Base-by-base conservation (phyloP, 2,329 filamentous ascomycete genomes). In the Conoideocrella luteorostrata region DNA sequence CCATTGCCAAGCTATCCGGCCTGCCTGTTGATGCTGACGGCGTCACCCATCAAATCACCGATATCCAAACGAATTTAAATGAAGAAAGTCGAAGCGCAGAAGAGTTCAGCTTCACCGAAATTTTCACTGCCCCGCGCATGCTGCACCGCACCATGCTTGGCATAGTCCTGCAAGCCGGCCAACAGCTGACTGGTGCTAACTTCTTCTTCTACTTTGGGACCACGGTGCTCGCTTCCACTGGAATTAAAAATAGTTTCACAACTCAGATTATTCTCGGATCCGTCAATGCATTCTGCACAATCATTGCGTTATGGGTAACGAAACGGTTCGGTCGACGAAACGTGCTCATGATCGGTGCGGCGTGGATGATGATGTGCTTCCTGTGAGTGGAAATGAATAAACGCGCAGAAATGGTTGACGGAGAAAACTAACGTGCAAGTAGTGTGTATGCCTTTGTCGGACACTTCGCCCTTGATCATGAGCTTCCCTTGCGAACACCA, bases 111-210 rank as follows among this genome's bases (percentile, higher is more conserved):
- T 71, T 69, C 64, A 58, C 69, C 47, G 82, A 84, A 53, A 79
- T 84, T 57, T 84, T 86, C 55, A 84, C 80, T 15, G 82, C 74
- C 3, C 80, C 80, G 10, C 71, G 77, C 20, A 86, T 86, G 77
- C 52, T 76, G 5, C 80, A 85, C 59, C 74, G 82, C 21, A 82
- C 78, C 0, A 37, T 78, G 0, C 69, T 86, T 0, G 82, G 82
- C 30, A 74, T 85, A 28, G 57, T 68, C 4, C 71, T 86, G 2
- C 79, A 84, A 60, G 74, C 78, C 33, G 74, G 81, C 5, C 81
- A 86, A 60, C 82, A 86, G 56, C 67, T 86, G 2, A 84, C 80
- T 1, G 82, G 82, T 24, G 78, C 76, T 46, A 83, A 83, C 63
- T 84, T 79, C 63, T 82, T 80, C 67, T 83, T 84, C 61, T 79